phyloP scores from a whole-genome alignment of 495 filamentous ascomycete genomes.

The Halenospora varia region DNA sequence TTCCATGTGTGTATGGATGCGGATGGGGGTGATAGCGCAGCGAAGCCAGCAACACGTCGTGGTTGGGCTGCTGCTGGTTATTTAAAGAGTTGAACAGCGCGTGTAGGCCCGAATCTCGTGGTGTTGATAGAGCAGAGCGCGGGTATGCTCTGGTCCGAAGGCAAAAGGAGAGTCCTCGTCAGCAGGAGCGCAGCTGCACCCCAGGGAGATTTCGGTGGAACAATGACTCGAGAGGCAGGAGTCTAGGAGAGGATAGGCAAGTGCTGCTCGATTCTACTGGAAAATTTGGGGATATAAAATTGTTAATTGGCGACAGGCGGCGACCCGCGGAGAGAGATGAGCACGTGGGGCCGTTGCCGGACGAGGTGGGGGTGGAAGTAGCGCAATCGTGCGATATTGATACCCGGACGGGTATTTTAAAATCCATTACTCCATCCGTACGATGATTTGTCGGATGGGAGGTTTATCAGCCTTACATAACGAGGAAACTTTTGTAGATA shows the following conservation, averaged over 20 bases:
- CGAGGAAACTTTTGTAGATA: not conserved
- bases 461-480: not conserved
- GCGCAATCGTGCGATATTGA: no score
- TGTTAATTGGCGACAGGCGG: no score
- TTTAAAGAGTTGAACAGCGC: not conserved
- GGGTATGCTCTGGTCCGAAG: not conserved
- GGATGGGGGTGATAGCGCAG: conserved; percentile 13
- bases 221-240: not conserved
- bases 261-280: not conserved
- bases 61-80: not conserved
- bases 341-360: not conserved
- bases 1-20: conserved; percentile 12
- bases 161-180: not conserved
- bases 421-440: not conserved
- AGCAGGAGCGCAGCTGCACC: not conserved
- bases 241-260: no score
- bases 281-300: no score
- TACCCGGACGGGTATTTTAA: no score
- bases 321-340: not conserved
- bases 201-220: no score
- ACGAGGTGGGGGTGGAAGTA: no score
- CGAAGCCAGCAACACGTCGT: conserved; percentile 2
- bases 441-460: not conserved
- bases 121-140: not conserved
- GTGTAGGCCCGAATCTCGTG: not conserved